Conservation (phyloP, 2,329 filamentous ascomycete species). For the Cladobotryum mycophilum region DNA sequence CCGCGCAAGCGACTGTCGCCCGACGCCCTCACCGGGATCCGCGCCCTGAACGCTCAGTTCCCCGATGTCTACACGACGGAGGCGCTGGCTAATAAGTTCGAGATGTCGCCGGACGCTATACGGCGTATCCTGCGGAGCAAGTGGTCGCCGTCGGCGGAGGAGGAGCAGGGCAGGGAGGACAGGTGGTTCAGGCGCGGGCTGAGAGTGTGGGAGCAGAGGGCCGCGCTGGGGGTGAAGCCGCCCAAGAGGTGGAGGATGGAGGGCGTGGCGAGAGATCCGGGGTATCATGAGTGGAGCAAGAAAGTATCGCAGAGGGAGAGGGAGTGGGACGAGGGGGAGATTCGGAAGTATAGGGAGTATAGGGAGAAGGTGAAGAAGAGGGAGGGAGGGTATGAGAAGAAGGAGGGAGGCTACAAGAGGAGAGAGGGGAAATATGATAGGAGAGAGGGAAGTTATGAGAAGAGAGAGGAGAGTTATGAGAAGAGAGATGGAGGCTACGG, state of each 20-base stretch:
- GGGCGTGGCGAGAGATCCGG: slow-evolving; percentile 42
- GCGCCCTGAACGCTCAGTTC: slow-evolving; percentile 70
- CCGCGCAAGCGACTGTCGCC: slow-evolving; percentile 85
- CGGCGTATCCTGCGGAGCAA: slow-evolving; percentile 78
- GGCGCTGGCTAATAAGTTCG: slow-evolving; percentile 69
- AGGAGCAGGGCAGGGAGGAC: slow-evolving; percentile 51
- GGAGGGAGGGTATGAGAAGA: not conserved
- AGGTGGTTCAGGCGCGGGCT: slow-evolving; percentile 58
- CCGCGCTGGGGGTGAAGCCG: slow-evolving; percentile 55
- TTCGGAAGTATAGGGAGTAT: slow-evolving; percentile 17
- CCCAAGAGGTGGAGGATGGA: slow-evolving; percentile 54
- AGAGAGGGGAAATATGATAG: not conserved
- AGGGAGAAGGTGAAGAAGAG: slow-evolving; percentile 16
- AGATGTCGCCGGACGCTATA: slow-evolving; percentile 81
- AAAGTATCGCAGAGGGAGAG: slow-evolving; percentile 20
- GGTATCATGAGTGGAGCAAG: slow-evolving; percentile 32
- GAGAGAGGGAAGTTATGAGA: not conserved
- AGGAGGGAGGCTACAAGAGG: not conserved
- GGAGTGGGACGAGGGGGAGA: slow-evolving; percentile 26
- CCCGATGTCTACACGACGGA: slow-evolving; percentile 71
- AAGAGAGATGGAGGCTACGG: not conserved
- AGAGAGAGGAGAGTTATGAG: not conserved
- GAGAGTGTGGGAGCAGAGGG: slow-evolving; percentile 53
- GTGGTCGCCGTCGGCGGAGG: slow-evolving; percentile 60
- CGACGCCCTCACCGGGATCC: slow-evolving; percentile 85